Conservation (phyloP, 495 filamentous ascomycete species). For the Aspergillus egyptiacus region DNA sequence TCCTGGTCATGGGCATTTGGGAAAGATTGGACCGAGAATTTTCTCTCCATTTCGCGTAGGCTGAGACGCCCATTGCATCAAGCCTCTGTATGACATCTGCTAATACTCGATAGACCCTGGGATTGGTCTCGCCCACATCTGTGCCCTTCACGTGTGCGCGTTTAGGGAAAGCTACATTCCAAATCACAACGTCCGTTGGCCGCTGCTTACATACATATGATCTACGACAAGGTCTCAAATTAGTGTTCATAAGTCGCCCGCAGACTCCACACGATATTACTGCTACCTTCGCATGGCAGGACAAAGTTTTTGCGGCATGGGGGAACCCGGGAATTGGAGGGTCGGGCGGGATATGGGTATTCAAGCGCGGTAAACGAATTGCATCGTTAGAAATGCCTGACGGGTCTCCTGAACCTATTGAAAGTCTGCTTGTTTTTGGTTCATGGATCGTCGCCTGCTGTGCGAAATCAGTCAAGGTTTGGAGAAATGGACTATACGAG, state of each 20-base stretch:
- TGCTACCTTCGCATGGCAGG: constrained; percentile 81
- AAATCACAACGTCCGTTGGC: constrained; percentile 92
- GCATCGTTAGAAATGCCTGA: constrained; percentile 62
- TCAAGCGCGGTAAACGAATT: constrained; percentile 85
- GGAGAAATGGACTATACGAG: constrained; percentile 77
- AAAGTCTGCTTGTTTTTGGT: constrained; percentile 75
- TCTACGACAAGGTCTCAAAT: constrained; percentile 75
- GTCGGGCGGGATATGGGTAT: constrained; percentile 77
- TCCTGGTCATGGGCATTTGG: background rate
- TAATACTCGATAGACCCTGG: constrained; percentile 60
- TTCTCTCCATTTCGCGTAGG: constrained; percentile 4
- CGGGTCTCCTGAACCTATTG: constrained; percentile 60
- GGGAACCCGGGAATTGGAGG: constrained; percentile 47
- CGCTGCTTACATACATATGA: constrained; percentile 92
- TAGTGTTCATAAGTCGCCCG: constrained; percentile 86
- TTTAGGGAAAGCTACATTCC: constrained; percentile 88
- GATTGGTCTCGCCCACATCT: constrained; percentile 80
- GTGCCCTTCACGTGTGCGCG: constrained; percentile 86
- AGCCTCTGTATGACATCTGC: background rate
- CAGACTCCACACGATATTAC: constrained; percentile 82
- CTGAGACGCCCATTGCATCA: background rate
- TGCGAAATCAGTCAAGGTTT: constrained; percentile 71
- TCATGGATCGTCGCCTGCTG: constrained; percentile 86
- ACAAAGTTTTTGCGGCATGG: constrained; percentile 82
- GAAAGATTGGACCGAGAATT: background rate